phyloP scores from a whole-genome alignment of 768 basidiomycete species.

The Lactifluus volemus region DNA sequence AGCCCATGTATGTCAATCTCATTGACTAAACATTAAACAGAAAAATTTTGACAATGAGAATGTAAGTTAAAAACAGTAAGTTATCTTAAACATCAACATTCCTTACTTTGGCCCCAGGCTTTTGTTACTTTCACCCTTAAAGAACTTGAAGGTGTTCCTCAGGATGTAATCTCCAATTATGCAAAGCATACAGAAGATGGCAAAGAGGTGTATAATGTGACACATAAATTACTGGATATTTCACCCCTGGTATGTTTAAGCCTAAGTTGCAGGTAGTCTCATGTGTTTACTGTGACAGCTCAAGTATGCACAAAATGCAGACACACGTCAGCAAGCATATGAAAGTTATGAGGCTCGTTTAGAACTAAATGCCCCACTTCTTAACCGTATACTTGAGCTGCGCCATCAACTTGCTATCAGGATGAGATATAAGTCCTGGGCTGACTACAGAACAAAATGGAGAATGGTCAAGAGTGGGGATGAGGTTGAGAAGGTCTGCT shows the following conservation, averaged over 20 bases:
- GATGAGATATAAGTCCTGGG: conserved; percentile 72
- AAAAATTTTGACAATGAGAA: conserved; percentile 91
- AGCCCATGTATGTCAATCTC: neutral
- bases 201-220: conserved; percentile 58
- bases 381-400: conserved; percentile 57
- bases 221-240: conserved; percentile 78
- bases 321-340: conserved; percentile 56
- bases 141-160: conserved; percentile 73
- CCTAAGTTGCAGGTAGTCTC: neutral
- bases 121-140: conserved; percentile 55
- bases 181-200: conserved; percentile 50
- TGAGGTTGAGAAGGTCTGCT: conserved; percentile 45
- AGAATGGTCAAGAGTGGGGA: conserved; percentile 76
- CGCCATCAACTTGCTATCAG: conserved; percentile 61
- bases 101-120: conserved; percentile 33
- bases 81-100: neutral
- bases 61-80: conserved; percentile 28
- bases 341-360: conserved; percentile 65
- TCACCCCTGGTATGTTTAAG: conserved; percentile 57
- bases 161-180: conserved; percentile 75
- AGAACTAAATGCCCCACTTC: conserved; percentile 57
- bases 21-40: conserved; percentile 26
- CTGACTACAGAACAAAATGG: conserved; percentile 74
- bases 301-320: conserved; percentile 67
- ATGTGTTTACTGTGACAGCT: conserved; percentile 43